These are phyloP conservation scores for Talaromyces sp. DNA, from an alignment of 2,329 filamentous ascomycete species.

Conservation along the genomic window DNA sequence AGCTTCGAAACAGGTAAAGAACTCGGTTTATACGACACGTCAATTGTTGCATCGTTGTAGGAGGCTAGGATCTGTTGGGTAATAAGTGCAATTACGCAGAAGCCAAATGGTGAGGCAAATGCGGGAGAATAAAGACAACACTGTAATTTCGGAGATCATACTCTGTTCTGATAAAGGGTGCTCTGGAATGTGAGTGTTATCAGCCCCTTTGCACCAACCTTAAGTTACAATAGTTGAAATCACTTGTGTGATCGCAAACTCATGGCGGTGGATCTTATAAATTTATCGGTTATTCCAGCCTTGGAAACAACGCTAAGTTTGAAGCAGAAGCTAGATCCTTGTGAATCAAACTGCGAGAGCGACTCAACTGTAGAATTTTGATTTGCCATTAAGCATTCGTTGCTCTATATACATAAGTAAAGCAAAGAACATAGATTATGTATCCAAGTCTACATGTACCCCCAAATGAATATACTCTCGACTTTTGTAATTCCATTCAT, in stretches of 20 bases:
- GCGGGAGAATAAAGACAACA: neutral
- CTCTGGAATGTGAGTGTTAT: neutral
- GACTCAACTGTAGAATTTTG: neutral
- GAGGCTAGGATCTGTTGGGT: neutral
- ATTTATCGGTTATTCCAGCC: neutral
- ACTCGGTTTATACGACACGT: neutral
- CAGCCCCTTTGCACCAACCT: neutral
- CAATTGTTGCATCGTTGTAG: neutral
- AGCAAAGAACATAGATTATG: too few relatives aligned
- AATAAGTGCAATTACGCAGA: neutral
- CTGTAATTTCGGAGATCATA: neutral
- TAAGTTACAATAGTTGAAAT: neutral
- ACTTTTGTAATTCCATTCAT: too few relatives aligned
- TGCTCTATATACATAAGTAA: neutral
- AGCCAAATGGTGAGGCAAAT: neutral
- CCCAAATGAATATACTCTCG: too few relatives aligned
- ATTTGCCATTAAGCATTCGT: neutral
- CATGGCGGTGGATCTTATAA: neutral
- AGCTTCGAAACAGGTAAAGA: neutral
- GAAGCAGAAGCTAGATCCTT: neutral
- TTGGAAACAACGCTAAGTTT: neutral
- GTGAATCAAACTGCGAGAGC: neutral
- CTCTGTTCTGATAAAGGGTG: neutral
- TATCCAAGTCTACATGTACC: too few relatives aligned
- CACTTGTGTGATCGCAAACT: neutral